These are phyloP conservation scores for Flaveria linearis DNA, from an alignment of 129 eudicot species.

Conservation along the genomic window DNA sequence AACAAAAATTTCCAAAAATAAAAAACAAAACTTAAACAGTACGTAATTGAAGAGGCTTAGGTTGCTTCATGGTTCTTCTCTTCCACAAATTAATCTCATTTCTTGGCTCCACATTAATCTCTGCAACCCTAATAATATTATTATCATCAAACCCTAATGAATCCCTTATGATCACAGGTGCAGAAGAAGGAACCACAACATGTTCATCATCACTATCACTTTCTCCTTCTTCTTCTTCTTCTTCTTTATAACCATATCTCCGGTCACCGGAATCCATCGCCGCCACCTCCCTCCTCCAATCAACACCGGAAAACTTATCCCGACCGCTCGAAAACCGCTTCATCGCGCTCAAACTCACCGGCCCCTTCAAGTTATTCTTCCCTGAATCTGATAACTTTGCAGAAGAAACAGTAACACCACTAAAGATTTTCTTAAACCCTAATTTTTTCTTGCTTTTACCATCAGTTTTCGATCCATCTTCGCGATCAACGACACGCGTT, in stretches of 20 bases:
- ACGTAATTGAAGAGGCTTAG: slow-evolving; percentile 56
- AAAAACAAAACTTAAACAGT: not conserved
- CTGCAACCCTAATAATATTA: slow-evolving; percentile 31
- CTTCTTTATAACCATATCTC: slow-evolving; percentile 31
- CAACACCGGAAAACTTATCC: slow-evolving; percentile 40
- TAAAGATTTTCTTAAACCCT: slow-evolving; percentile 35
- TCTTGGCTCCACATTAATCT: slow-evolving; percentile 52
- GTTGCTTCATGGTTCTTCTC: slow-evolving; percentile 85
- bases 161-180: slow-evolving; percentile 53
- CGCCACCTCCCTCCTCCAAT: too few relatives aligned
- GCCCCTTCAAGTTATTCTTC: slow-evolving; percentile 25
- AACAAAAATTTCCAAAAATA: slow-evolving; percentile 3
- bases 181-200: slow-evolving; percentile 53
- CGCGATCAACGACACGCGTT: not conserved
- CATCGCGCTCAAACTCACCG: slow-evolving; percentile 53
- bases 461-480: too few relatives aligned
- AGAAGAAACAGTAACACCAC: not conserved
- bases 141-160: slow-evolving; percentile 35
- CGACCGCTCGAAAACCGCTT: slow-evolving; percentile 65
- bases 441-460: slow-evolving; percentile 33
- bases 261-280: too few relatives aligned
- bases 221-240: slow-evolving; percentile 29
- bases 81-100: slow-evolving; percentile 84
- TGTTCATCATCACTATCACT: slow-evolving; percentile 40
- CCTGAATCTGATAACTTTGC: not conserved